Conservation (phyloP, 192 early-diverging fungal species). For the Cladochytrium replicatum region DNA sequence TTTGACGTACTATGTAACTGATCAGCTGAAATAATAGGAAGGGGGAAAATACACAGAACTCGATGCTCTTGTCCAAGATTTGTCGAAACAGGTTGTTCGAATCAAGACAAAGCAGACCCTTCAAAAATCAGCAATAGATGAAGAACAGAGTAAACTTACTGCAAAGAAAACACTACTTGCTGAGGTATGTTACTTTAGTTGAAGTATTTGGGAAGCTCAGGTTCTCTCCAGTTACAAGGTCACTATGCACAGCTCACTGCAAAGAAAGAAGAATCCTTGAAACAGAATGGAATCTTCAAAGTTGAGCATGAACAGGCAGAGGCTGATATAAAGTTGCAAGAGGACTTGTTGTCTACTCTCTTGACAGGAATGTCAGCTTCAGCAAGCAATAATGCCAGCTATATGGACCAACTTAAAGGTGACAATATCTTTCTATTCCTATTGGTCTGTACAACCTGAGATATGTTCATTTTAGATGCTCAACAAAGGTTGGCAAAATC, state of each 20-base stretch:
- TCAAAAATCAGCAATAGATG: constrained; percentile 70
- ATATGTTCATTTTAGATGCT: constrained; percentile 32
- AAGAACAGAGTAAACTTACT: constrained; percentile 38
- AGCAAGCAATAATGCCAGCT: constrained; percentile 90
- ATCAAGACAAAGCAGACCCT: constrained; percentile 77
- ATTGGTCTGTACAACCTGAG: neutral
- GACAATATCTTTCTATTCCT: constrained; percentile 12
- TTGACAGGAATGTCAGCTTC: constrained; percentile 85
- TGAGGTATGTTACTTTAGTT: constrained; percentile 18
- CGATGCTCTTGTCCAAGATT: constrained; percentile 63
- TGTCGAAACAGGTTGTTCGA: constrained; percentile 68
- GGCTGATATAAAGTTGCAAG: no score
- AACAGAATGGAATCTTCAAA: constrained; percentile 20
- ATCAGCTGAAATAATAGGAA: constrained; percentile 13
- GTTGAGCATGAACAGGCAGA: constrained; percentile 43
- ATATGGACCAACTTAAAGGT: constrained; percentile 90
- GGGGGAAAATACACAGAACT: constrained; percentile 52
- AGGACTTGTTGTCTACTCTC: constrained; percentile 84
- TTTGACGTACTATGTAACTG: neutral
- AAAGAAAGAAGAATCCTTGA: constrained; percentile 19
- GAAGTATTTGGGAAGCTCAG: no score
- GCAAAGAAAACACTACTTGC: constrained; percentile 18
- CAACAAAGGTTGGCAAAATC: constrained; percentile 54
- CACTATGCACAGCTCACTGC: neutral
- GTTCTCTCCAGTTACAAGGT: neutral